phyloP scores from a whole-genome alignment of 2,329 filamentous ascomycete species.

The Colletotrichum cereale region DNA sequence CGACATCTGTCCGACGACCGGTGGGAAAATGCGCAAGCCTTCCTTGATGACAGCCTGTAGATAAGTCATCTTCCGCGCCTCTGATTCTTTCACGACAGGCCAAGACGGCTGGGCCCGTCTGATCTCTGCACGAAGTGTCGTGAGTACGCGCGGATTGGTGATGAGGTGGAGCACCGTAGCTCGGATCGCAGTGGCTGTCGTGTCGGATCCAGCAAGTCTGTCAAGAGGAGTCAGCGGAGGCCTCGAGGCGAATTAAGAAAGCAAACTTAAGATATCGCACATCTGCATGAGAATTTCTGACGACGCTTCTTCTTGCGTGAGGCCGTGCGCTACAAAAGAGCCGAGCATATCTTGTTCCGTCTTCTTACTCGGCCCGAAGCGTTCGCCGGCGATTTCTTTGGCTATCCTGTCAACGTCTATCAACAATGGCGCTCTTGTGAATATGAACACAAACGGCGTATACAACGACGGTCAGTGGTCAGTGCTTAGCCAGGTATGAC shows the following conservation, averaged over 20 bases:
- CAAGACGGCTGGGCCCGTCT: slow-evolving; percentile 41
- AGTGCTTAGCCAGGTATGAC: too few relatives aligned
- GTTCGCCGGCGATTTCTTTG: slow-evolving; percentile 58
- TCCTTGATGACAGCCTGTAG: slow-evolving; percentile 66
- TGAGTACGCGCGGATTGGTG: slow-evolving; percentile 60
- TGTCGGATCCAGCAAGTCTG: slow-evolving; percentile 68
- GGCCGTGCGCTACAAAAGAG: slow-evolving; percentile 55
- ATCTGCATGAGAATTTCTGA: slow-evolving; percentile 59
- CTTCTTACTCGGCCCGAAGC: slow-evolving; percentile 58
- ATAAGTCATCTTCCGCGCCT: slow-evolving; percentile 55
- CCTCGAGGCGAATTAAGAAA: too few relatives aligned
- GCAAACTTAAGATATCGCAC: slow-evolving; percentile 30
- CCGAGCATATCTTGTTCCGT: slow-evolving; percentile 65
- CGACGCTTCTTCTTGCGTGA: slow-evolving; percentile 54
- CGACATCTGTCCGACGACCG: slow-evolving; percentile 52
- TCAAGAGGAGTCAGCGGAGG: neutral
- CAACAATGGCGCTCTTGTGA: too few relatives aligned
- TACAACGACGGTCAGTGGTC: too few relatives aligned
- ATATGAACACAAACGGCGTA: too few relatives aligned
- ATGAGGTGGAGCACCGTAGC: slow-evolving; percentile 66
- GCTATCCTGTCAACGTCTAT: slow-evolving; percentile 50
- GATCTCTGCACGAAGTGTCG: slow-evolving; percentile 60
- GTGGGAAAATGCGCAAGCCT: slow-evolving; percentile 54
- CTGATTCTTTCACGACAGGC: slow-evolving; percentile 47
- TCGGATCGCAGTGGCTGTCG: slow-evolving; percentile 67